Evolutionary conservation across 352 stramenopile species (phyloP).

Genomic region (Aphanomyces invadans): DNA sequence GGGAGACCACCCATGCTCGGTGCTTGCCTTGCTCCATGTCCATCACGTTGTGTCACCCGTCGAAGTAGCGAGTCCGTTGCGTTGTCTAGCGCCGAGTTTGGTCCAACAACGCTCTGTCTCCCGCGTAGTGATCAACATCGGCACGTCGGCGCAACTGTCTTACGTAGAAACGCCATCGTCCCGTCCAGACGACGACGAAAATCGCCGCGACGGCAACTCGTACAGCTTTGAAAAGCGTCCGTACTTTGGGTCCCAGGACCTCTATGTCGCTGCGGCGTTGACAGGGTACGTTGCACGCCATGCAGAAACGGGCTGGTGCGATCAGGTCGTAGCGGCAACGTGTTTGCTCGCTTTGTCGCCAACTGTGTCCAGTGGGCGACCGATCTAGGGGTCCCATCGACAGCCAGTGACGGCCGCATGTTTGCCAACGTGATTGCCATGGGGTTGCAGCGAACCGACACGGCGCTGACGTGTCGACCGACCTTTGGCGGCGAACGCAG

Average conservation of each 20-base stretch:
- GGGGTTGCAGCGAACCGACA: conserved; percentile 42
- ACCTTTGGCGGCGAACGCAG: conserved; percentile 61
- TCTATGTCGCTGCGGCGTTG: conserved; percentile 66
- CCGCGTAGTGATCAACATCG: conserved; percentile 80
- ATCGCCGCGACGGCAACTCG: neutral
- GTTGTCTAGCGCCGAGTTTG: too few species aligned
- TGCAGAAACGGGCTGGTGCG: too few species aligned
- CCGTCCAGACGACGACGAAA: conserved; percentile 29
- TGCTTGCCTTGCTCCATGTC: conserved; percentile 42
- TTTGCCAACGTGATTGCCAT: conserved; percentile 52
- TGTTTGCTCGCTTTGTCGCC: conserved; percentile 55
- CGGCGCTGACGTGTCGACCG: conserved; percentile 46
- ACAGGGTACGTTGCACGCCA: conserved; percentile 54
- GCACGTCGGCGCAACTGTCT: conserved; percentile 70
- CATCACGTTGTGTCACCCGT: conserved; percentile 24
- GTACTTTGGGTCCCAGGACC: conserved; percentile 43
- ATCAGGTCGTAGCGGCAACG: conserved; percentile 68
- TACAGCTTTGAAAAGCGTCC: conserved; percentile 67
- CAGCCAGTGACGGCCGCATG: conserved; percentile 7
- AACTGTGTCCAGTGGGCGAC: conserved; percentile 48
- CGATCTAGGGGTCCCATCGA: neutral
- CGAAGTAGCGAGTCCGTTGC: neutral
- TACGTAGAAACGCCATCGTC: too few species aligned
- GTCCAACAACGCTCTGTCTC: too few species aligned
- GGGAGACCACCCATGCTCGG: conserved; percentile 71